phyloP scores from a whole-genome alignment of 1,284 basidiomycete genomes.

The Erythrobasidium hasegawianum region DNA sequence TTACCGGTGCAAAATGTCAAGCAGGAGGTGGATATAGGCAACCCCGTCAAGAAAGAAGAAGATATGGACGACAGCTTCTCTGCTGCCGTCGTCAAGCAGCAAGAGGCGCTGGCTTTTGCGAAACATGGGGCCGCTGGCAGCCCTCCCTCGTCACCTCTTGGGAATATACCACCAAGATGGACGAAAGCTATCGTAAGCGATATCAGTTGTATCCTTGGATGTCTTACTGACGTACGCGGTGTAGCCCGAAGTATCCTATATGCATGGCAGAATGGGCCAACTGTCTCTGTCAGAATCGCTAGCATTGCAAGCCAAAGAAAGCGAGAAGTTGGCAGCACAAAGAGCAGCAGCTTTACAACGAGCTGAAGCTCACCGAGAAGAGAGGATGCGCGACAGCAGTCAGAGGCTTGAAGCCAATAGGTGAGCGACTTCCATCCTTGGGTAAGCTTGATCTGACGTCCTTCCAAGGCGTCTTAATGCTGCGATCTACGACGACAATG shows the following conservation, averaged over 20 bases:
- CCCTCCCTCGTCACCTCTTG: not conserved
- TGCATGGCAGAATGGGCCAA: conserved; percentile 23
- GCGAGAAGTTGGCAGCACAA: not conserved
- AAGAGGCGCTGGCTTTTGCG: not conserved
- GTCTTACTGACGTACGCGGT: not conserved
- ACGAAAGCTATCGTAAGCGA: conserved; percentile 26
- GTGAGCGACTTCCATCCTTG: too few species aligned
- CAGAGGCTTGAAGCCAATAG: not conserved
- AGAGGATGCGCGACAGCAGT: not conserved
- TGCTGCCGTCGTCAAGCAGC: not conserved
- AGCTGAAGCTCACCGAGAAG: not conserved
- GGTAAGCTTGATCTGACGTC: too few species aligned
- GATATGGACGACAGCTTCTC: not conserved
- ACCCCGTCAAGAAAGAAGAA: conserved; percentile 8
- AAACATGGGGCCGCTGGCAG: not conserved
- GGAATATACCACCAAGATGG: conserved; percentile 15
- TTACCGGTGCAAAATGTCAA: not conserved
- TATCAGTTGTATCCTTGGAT: too few species aligned
- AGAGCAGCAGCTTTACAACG: conserved; percentile 1
- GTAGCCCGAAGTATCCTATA: not conserved
- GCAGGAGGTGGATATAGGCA: not conserved
- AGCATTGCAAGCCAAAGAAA: conserved; percentile 4
- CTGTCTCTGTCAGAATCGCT: conserved; percentile 29
- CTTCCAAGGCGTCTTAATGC: too few species aligned
- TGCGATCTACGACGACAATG: not conserved